Evolutionary conservation across 2,329 filamentous ascomycete genomes (phyloP).

Genomic region (Colletotrichum neosansevieriae): DNA sequence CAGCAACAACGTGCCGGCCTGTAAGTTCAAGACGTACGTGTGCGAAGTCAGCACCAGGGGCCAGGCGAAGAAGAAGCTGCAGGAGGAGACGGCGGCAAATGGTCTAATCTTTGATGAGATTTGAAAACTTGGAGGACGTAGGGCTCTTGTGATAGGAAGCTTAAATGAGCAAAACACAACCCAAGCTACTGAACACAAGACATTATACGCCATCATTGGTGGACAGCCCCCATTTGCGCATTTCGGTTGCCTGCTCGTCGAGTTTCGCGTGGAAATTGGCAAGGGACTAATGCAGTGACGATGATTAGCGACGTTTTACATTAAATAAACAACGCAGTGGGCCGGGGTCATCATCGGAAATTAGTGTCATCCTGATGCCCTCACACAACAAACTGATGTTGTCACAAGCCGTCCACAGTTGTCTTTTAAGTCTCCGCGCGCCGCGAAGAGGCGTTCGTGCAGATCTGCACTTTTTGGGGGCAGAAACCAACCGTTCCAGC

Average conservation of each 20-base stretch:
- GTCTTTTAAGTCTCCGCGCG: conserved; percentile 24
- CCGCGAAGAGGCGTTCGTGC: conserved; percentile 17
- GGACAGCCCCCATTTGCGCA: conserved; percentile 3
- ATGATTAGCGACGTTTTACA: conserved; percentile 39
- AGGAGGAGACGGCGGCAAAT: conserved; percentile 10
- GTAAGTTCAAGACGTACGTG: conserved; percentile 35
- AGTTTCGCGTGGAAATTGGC: conserved; percentile 33
- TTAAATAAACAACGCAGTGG: conserved; percentile 28
- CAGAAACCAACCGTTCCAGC: conserved; percentile 14
- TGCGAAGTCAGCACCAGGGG: conserved; percentile 30
- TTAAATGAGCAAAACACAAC: conserved; percentile 33
- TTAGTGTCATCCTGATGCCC: conserved; percentile 29
- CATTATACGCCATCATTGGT: conserved; percentile 15
- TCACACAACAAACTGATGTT: conserved; percentile 8
- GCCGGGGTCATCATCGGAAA: conserved; percentile 35
- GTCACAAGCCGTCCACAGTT: background rate
- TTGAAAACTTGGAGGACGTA: conserved; percentile 5
- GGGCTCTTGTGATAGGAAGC: conserved; percentile 28
- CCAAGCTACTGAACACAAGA: conserved; percentile 3
- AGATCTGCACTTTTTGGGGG: conserved; percentile 26
- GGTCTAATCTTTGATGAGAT: conserved; percentile 22
- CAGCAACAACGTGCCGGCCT: conserved; percentile 30
- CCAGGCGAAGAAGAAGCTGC: conserved; percentile 29
- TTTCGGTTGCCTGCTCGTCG: conserved; percentile 31
- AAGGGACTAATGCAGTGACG: conserved; percentile 31